These are phyloP conservation scores for Dichotomopilus funicola DNA, from an alignment of 2,329 filamentous ascomycete species.

Conservation along the genomic window DNA sequence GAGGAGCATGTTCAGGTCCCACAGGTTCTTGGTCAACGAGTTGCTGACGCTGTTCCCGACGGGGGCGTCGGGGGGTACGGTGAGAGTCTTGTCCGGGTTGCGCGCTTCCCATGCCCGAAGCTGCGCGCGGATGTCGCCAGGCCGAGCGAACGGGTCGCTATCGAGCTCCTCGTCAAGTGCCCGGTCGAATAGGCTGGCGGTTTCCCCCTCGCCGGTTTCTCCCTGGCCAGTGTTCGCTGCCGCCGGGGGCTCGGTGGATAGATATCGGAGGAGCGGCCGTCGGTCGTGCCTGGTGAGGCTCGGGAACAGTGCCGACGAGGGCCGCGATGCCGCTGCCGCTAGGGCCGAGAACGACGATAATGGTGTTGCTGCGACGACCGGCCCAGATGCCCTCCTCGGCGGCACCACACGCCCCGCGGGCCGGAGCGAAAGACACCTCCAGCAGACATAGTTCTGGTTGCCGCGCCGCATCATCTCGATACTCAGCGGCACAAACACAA, in stretches of 20 bases:
- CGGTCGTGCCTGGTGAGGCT: neutral
- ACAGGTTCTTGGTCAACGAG: conserved; percentile 31
- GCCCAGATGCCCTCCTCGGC: neutral
- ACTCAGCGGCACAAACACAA: neutral
- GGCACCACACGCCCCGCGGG: conserved; percentile 7
- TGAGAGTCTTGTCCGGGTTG: conserved; percentile 26
- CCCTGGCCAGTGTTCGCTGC: neutral
- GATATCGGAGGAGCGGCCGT: conserved; percentile 1
- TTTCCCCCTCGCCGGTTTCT: neutral
- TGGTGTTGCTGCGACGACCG: neutral
- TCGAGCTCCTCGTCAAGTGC: neutral
- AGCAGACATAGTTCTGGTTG: conserved; percentile 24
- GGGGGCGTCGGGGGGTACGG: conserved; percentile 27
- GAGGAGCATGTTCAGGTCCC: conserved; percentile 26
- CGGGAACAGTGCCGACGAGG: neutral
- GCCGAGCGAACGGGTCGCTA: neutral
- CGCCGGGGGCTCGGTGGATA: conserved; percentile 2
- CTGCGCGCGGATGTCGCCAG: conserved; percentile 32
- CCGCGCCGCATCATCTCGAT: conserved; percentile 20
- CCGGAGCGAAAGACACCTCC: conserved; percentile 20
- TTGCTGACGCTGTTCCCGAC: conserved; percentile 29
- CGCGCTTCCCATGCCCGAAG: conserved; percentile 37
- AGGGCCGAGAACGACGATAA: conserved; percentile 1
- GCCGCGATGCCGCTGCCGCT: neutral
- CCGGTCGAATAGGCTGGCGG: neutral